phyloP scores from a whole-genome alignment of 2,329 filamentous ascomycete genomes.

The Alternaria panax region DNA sequence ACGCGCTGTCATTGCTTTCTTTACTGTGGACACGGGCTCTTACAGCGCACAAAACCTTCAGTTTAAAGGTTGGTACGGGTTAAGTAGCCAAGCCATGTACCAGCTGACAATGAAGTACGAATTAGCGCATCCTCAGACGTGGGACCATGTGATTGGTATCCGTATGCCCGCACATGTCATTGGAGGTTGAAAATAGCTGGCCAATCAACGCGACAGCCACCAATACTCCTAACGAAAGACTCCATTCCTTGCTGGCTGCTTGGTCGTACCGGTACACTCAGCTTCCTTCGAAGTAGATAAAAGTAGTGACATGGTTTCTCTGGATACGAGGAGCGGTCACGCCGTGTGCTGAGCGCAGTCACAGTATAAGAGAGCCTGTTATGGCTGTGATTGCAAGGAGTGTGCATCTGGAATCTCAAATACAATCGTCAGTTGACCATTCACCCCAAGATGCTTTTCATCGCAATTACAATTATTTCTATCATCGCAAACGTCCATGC shows the following conservation, averaged over 20 bases:
- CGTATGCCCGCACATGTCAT: conserved; percentile 15
- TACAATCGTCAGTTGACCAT: not conserved
- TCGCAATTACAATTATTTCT: conserved; percentile 18
- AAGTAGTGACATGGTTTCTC: not conserved
- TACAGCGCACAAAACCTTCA: not conserved
- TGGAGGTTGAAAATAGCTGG: conserved; percentile 21
- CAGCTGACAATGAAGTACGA: not conserved
- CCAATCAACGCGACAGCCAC: conserved; percentile 24
- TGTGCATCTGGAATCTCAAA: not conserved
- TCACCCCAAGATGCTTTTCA: conserved; percentile 22
- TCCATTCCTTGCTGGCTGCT: conserved; percentile 9
- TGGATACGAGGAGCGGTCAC: not conserved
- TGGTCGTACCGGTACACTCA: not conserved
- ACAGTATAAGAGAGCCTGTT: not conserved
- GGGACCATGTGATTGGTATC: conserved; percentile 14
- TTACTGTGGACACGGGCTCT: not conserved
- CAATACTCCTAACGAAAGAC: conserved; percentile 10
- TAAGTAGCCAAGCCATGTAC: not conserved
- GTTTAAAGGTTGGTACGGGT: not conserved
- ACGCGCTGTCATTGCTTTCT: not conserved
- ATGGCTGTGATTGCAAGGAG: not conserved
- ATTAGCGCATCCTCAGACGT: not conserved
- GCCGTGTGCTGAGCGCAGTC: not conserved
- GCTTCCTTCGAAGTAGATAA: not conserved
- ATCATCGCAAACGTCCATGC: conserved; percentile 22